These are phyloP conservation scores for Daldinia sp. DNA, from an alignment of 2,329 filamentous ascomycete species.

Conservation along the genomic window DNA sequence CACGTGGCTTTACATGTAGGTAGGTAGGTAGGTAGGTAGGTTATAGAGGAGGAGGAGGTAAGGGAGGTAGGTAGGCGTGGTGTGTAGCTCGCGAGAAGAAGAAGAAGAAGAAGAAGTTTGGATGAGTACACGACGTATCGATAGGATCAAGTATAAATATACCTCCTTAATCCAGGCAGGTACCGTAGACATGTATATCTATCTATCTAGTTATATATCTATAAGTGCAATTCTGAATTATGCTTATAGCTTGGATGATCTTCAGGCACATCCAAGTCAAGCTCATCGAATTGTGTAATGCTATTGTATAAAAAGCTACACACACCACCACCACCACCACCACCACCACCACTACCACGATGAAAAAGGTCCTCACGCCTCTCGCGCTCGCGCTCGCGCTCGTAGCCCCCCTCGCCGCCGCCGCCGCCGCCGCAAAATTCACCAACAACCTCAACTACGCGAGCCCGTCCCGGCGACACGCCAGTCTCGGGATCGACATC, in stretches of 20 bases:
- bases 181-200: no score
- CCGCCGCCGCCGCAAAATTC: constrained; percentile 30
- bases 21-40: constrained; percentile 4
- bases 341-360: background rate
- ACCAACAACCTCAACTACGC: constrained; percentile 70
- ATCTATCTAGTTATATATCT: background rate
- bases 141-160: background rate
- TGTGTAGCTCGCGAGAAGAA: constrained; percentile 2
- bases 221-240: background rate
- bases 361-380: constrained; percentile 15
- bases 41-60: no score
- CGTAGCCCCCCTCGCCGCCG: constrained; percentile 20
- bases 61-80: constrained; percentile 2
- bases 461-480: constrained; percentile 71
- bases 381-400: constrained; percentile 17
- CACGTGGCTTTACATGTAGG: no score
- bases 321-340: no score
- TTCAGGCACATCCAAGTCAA: background rate
- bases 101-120: no score
- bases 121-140: constrained; percentile 9
- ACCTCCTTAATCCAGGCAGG: no score
- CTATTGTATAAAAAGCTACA: background rate
- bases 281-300: background rate
- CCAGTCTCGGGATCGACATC: constrained; percentile 69
- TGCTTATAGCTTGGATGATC: background rate